Evolutionary conservation across 2,329 filamentous ascomycete species (phyloP).

Genomic region (Botrytis medusae): DNA sequence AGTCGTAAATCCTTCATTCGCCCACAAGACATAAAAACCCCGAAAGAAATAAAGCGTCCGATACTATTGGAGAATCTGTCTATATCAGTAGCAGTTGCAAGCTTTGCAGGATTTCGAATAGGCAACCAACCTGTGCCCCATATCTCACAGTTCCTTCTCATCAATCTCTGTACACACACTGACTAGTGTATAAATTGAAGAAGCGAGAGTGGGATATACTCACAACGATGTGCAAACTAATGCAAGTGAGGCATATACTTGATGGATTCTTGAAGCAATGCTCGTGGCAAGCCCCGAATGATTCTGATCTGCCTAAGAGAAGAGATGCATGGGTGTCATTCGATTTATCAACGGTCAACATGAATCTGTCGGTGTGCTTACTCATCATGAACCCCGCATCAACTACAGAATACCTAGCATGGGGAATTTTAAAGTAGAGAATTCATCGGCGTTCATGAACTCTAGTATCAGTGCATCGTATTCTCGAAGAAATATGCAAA

Average conservation of each 20-base stretch:
- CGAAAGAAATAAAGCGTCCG: not conserved
- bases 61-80: not conserved
- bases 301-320: too few species aligned
- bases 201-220: not conserved
- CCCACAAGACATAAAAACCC: not conserved
- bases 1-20: not conserved
- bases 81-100: not conserved
- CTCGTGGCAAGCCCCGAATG: not conserved
- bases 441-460: too few species aligned
- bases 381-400: too few species aligned
- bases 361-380: too few species aligned
- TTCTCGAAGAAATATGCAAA: too few species aligned
- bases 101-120: not conserved
- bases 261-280: not conserved
- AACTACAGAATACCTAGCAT: too few species aligned
- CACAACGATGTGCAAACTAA: not conserved
- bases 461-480: too few species aligned
- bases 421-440: too few species aligned
- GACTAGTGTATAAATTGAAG: not conserved
- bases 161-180: not conserved
- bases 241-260: not conserved
- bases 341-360: too few species aligned
- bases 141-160: not conserved
- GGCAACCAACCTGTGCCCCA: not conserved
- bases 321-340: too few species aligned